phyloP scores from a whole-genome alignment of 2,329 filamentous ascomycete genomes.

The Aspergillus pseudoviridinutans region DNA sequence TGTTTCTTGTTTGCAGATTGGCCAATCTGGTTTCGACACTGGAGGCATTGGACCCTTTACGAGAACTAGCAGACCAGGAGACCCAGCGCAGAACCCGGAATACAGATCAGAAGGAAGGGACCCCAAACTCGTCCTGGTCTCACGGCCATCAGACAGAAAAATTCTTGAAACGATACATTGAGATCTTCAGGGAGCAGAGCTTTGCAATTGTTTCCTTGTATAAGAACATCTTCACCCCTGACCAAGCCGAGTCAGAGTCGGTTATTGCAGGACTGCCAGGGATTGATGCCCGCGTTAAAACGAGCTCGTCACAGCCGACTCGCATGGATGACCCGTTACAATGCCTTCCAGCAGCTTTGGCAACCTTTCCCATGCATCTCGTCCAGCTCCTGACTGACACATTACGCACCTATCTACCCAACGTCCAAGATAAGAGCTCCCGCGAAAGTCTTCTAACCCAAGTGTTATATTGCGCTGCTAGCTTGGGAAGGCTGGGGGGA shows the following conservation, averaged over 20 bases:
- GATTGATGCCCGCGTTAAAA: constrained; percentile 24
- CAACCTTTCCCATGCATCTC: constrained; percentile 80
- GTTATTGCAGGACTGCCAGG: constrained; percentile 24
- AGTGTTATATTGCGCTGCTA: constrained; percentile 88
- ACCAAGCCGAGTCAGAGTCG: constrained; percentile 37
- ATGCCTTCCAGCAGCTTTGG: constrained; percentile 69
- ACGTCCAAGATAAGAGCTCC: constrained; percentile 72
- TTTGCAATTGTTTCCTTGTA: constrained; percentile 96
- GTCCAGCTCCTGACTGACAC: constrained; percentile 77
- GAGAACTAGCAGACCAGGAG: constrained; percentile 87
- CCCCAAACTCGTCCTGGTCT: constrained; percentile 27
- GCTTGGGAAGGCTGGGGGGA: constrained; percentile 80
- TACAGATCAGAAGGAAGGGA: constrained; percentile 21
- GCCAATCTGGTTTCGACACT: constrained; percentile 75
- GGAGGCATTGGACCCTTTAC: constrained; percentile 76
- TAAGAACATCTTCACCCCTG: constrained; percentile 75
- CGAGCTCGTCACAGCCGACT: constrained; percentile 17
- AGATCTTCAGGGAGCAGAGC: constrained; percentile 95
- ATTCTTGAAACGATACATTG: constrained; percentile 91
- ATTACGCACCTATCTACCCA: constrained; percentile 70
- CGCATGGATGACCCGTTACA: constrained; percentile 31
- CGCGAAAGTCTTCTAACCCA: constrained; percentile 88
- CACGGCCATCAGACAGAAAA: constrained; percentile 87
- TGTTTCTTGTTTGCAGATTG: constrained; percentile 84
- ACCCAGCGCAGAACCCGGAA: constrained; percentile 44